Base-by-base conservation (phyloP, 1,284 basidiomycete genomes). In the Ustilago xerochloae region DNA sequence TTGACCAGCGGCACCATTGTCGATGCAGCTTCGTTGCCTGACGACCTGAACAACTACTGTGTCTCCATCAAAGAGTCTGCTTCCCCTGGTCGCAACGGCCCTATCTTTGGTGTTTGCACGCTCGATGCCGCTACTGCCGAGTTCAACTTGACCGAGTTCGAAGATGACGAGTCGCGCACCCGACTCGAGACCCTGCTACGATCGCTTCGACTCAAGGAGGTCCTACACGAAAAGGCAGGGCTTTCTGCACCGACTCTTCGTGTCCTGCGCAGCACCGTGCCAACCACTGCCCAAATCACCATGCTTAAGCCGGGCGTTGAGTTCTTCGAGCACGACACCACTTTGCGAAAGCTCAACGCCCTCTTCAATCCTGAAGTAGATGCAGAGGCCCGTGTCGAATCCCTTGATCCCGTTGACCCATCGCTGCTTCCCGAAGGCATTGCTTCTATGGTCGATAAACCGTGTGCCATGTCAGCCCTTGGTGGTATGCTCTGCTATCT, bases 1-100 rank as follows among this genome's bases (percentile, higher is more conserved):
- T 92, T 96, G 84, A 99, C 97, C 0, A 94, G 93, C 63, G 97
- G 97, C 8, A 99, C 97, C 0, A 91, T 99, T 28, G 92, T 98
- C 57, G 97, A 99, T 79, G 90, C 91, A 6, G 90, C 91, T 45
- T 90, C 97, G 63, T 88, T 99, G 26, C 92, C 90, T 1, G 93
- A 97, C 66, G 97, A 99, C 75, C 92, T 98, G 85, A 93, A 93
- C 3, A 94, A 93, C 20, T 97, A 99, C 84, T 98, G 95, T 80
- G 89, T 99, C 16, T 90, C 93, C 3, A 91, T 99, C 84, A 91
- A 91, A 60, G 95, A 86, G 55, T 46, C 64, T 18, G 51, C 59
- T 8, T 26, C 49, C 7, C 32, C 53, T 20, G 59, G 62, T 10
- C 61, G 48, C 50, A 68, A 67, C 28, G 63, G 64, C 28, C 85